Percentiles rank a stretch among this genome's conserved stretches.
phyloP scores from a whole-genome alignment of 352 stramenopile genomes.

The Phytophthora pini region DNA sequence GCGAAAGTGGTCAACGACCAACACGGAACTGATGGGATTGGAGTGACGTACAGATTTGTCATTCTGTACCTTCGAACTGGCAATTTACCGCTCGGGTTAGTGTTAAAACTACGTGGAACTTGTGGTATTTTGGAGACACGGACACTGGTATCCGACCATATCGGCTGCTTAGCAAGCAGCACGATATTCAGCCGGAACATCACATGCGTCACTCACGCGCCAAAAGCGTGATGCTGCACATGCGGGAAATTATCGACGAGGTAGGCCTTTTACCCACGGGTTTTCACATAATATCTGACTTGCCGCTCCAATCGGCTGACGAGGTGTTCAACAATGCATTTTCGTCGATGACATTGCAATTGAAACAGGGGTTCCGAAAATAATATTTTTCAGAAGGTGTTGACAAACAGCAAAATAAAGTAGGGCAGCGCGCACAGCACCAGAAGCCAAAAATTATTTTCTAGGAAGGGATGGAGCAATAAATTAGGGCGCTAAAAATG shows the following conservation, averaged over 20 bases:
- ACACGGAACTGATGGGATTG: background rate
- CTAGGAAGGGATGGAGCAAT: too few relatives aligned
- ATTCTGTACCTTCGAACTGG: background rate
- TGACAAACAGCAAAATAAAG: too few relatives aligned
- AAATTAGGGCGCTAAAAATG: too few relatives aligned
- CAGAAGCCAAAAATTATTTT: too few relatives aligned
- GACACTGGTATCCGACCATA: slow-evolving; percentile 8
- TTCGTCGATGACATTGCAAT: background rate
- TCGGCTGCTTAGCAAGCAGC: slow-evolving; percentile 5
- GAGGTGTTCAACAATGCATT: background rate
- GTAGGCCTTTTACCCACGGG: background rate
- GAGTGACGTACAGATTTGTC: background rate
- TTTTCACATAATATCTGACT: background rate
- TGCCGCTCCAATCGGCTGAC: background rate
- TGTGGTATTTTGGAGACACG: slow-evolving; percentile 4
- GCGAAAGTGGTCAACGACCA: too few relatives aligned
- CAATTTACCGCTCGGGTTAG: too few relatives aligned
- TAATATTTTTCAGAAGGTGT: too few relatives aligned
- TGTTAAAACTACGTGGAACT: too few relatives aligned
- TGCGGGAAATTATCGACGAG: background rate
- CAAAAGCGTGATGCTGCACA: slow-evolving; percentile 7
- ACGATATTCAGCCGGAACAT: slow-evolving; percentile 11
- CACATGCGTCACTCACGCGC: slow-evolving; percentile 17
- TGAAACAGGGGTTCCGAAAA: background rate
- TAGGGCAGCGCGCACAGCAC: too few relatives aligned